These are phyloP conservation scores for Xerocomus amazonicus DNA, from an alignment of 1,284 basidiomycete genomes.

Conservation along the genomic window DNA sequence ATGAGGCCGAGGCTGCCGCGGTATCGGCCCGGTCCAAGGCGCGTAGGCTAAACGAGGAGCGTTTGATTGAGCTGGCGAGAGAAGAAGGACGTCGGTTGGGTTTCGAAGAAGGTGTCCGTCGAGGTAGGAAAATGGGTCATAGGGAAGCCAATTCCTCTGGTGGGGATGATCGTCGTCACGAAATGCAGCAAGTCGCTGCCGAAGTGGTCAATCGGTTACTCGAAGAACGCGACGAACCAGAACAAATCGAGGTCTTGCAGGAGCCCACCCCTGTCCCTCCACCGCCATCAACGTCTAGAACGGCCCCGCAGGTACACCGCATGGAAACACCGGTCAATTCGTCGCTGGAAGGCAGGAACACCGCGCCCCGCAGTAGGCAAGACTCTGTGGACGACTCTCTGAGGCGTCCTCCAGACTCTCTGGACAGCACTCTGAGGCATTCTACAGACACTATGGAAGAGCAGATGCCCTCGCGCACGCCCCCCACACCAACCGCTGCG, in stretches of 20 bases:
- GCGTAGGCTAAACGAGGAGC: slow-evolving; percentile 46
- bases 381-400: too few species aligned
- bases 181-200: slow-evolving; percentile 23
- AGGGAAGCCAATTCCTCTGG: slow-evolving; percentile 22
- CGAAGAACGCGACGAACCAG: slow-evolving; percentile 22
- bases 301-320: slow-evolving; percentile 27
- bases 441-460: too few species aligned
- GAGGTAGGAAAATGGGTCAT: slow-evolving; percentile 40
- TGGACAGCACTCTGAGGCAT: too few species aligned
- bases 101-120: slow-evolving; percentile 50
- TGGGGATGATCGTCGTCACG: slow-evolving; percentile 11
- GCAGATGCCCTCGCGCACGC: too few species aligned
- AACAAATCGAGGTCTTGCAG: slow-evolving; percentile 21
- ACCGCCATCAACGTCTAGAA: slow-evolving; percentile 11
- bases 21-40: slow-evolving; percentile 43
- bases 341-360: slow-evolving; percentile 19
- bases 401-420: too few species aligned
- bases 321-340: slow-evolving; percentile 18
- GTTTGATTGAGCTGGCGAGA: slow-evolving; percentile 44
- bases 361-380: slow-evolving; percentile 19
- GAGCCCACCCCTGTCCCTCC: slow-evolving; percentile 19
- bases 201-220: slow-evolving; percentile 26
- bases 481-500: too few species aligned
- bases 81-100: slow-evolving; percentile 54
- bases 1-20: slow-evolving; percentile 49